Evolutionary conservation across 2,329 filamentous ascomycete species (phyloP).

Genomic region (Thelonectria blattea): DNA sequence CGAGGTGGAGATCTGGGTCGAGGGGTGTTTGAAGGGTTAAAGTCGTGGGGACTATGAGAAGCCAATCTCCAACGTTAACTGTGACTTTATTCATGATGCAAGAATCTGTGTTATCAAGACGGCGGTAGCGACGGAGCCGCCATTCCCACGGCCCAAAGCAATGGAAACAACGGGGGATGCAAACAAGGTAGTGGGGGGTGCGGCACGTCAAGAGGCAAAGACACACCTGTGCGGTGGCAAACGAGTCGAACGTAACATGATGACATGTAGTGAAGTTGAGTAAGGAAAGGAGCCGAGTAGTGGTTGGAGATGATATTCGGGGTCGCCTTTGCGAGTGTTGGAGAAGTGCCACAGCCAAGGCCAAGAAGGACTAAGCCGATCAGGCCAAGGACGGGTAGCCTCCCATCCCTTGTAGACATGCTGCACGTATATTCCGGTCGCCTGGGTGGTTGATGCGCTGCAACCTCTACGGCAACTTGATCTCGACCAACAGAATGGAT

Average conservation of each 20-base stretch:
- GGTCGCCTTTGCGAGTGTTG: background rate
- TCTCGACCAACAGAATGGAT: background rate
- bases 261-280: background rate
- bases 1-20: background rate
- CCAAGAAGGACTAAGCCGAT: background rate
- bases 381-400: background rate
- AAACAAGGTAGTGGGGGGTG: constrained; percentile 3
- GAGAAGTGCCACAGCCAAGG: background rate
- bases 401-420: background rate
- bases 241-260: background rate
- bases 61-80: constrained; percentile 5
- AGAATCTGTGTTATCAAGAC: constrained; percentile 8
- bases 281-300: background rate
- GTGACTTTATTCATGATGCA: background rate
- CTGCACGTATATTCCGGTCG: background rate
- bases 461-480: background rate
- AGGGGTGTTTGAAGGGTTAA: background rate
- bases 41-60: background rate
- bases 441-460: background rate
- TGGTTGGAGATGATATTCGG: background rate
- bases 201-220: background rate
- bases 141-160: background rate
- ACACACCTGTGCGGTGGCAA: background rate
- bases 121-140: background rate
- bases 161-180: background rate